Evolutionary conservation across 257 asterid species (phyloP), one percentile per base, ranked within the genome.

Genomic region (Primulina huaijiensis): DNA sequence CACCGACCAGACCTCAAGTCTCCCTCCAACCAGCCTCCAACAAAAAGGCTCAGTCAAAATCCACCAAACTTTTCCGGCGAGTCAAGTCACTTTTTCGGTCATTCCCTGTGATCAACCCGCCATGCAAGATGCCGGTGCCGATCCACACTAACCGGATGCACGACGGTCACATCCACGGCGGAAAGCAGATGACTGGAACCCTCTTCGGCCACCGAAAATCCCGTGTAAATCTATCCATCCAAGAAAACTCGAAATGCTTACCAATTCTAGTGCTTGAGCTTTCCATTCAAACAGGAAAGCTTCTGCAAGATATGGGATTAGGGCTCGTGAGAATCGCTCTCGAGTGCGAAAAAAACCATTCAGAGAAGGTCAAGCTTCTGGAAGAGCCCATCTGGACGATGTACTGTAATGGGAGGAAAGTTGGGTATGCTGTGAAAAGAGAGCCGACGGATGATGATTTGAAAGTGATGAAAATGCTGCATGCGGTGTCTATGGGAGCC

Each of bases 301-400:
- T 92, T 0, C 92, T 92, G 5, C 96, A 92, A 56, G 97, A 92
- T 0, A 92, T 90, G 98, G 97, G 98, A 3, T 63, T 82, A 7
- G 98, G 98, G 33, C 82, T 90, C 1, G 93, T 92, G 0, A 20
- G 98, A 58, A 87, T 92, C 35, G 98, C 97, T 1, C 80, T 92
- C 0, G 98, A 92, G 70, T 80, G 97, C 74, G 98, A 90, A 56
- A 92, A 90, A 64, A 76, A 75, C 60, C 79, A 81, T 0, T 61
- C 86, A 5, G 92, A 85, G 74, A 90, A 85, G 79, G 79, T 76
- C 6, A 90, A 88, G 79, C 83, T 88, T 16, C 73, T 85, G 10
- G 97, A 88, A 8, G 97, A 92, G 75, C 96, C 96, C 0, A 88
- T 92, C 40, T 90, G 98, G 97, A 90, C 92, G 0, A 83, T 92